A percentile compares a stretch with the other conserved stretches of the same genome.
Evolutionary conservation across 2,329 filamentous ascomycete species (phyloP).

Genomic region (Cercospora berteroae): DNA sequence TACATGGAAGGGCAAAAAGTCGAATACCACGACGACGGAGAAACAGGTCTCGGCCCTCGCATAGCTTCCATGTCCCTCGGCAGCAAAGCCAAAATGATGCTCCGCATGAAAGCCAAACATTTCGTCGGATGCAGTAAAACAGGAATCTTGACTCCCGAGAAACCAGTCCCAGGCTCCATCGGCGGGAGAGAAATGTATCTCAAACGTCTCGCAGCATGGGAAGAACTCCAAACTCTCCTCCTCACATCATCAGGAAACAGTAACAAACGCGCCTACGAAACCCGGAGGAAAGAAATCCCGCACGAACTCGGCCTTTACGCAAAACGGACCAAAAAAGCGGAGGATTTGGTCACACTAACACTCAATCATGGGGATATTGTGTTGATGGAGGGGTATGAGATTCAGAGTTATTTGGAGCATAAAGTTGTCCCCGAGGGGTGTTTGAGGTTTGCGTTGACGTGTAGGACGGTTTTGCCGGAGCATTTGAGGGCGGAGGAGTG

Average conservation of each 20-base stretch:
- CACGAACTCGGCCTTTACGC: constrained; percentile 40
- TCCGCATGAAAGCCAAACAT: constrained; percentile 57
- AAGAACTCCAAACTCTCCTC: constrained; percentile 37
- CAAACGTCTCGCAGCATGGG: constrained; percentile 36
- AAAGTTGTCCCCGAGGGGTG: constrained; percentile 52
- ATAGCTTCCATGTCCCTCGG: constrained; percentile 63
- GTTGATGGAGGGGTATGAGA: constrained; percentile 59
- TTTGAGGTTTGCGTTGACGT: constrained; percentile 58
- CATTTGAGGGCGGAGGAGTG: constrained; percentile 43
- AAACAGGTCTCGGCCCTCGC: constrained; percentile 60
- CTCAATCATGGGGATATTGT: constrained; percentile 64
- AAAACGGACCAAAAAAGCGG: constrained; percentile 36
- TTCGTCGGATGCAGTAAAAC: constrained; percentile 39
- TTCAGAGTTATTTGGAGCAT: constrained; percentile 63
- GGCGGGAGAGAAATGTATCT: constrained; percentile 33
- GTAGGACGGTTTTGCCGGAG: constrained; percentile 51
- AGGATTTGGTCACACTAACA: constrained; percentile 44
- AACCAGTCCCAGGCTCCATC: constrained; percentile 28
- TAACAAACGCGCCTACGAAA: constrained; percentile 29
- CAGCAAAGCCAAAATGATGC: constrained; percentile 56
- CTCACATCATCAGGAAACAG: no score
- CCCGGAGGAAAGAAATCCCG: constrained; percentile 36
- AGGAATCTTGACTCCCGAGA: constrained; percentile 36
- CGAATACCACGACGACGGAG: constrained; percentile 66
- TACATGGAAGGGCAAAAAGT: constrained; percentile 63